Base-by-base conservation (phyloP, 257 asterid species). In the Solanum bukasovii region DNA sequence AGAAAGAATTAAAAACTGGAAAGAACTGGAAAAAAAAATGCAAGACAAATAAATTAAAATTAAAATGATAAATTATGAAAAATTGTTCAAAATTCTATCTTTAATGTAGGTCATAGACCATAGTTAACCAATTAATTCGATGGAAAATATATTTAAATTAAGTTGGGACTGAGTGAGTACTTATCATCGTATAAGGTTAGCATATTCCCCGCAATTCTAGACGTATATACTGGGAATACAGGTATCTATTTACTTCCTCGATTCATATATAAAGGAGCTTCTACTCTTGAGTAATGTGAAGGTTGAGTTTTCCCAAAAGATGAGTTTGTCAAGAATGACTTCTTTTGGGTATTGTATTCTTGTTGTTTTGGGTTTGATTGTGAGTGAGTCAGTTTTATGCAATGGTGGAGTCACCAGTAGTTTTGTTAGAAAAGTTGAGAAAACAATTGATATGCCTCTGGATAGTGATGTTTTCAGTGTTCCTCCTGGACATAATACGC, bases 401-500 rank as follows among this genome's bases (percentile, higher is more conserved):
- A 90, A 85, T 88, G 98, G 95, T 81, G 97, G 94, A 65, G 61
- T 88, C 35, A 96, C 99, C 13, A 95, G 98, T 61, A 87, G 90
- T 70, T 96, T 94, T 65, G 91, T 92, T 59, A 93, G 99, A 89
- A 90, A 89, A 25, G 91, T 84, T 29, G 93, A 93, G 91, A 91
- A 92, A 85, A 90, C 92, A 27, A 81, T 81, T 0, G 98, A 95
- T 91, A 94, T 96, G 98, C 96, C 98, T 13, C 90, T 95, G 4
- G 94, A 94, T 5, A 94, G 98, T 63, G 99, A 95, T 82, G 99
- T 95, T 34, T 96, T 96, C 92, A 52, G 89, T 40, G 92, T 89
- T 33, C 99, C 99, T 90, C 92, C 92, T 40, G 98, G 98, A 90
- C 90, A 93, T 88, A 96, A 96, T 92, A 98, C 98, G 68, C 99